Conservation (phyloP, 345 rosid genomes). For the Lepidium africanum region DNA sequence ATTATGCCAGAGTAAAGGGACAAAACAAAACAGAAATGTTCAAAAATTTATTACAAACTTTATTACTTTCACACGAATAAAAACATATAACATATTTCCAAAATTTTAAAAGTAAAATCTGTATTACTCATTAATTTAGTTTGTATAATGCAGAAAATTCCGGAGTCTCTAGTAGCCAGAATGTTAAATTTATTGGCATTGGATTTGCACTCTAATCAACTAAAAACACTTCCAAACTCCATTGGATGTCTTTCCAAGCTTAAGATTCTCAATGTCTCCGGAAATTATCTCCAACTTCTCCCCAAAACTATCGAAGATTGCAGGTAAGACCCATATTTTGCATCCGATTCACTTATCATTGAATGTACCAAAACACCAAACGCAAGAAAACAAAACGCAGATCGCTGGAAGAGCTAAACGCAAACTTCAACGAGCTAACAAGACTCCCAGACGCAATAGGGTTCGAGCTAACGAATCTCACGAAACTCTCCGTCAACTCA, state of each 20-base stretch:
- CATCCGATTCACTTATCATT: background rate
- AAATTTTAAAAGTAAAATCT: too few relatives aligned
- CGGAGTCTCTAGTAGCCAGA: conserved; percentile 78
- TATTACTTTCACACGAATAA: background rate
- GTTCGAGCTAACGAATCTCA: conserved; percentile 50
- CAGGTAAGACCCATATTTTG: conserved; percentile 36
- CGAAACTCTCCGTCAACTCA: conserved; percentile 59
- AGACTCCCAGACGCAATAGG: conserved; percentile 64
- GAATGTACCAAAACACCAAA: background rate
- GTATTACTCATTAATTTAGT: background rate
- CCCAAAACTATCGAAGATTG: conserved; percentile 76
- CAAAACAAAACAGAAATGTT: background rate
- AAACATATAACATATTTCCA: too few relatives aligned
- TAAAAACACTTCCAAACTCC: conserved; percentile 52
- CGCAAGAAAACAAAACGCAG: conserved; percentile 26
- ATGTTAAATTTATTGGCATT: conserved; percentile 58
- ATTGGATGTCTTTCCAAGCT: conserved; percentile 80
- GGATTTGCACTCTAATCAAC: conserved; percentile 49
- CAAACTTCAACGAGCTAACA: conserved; percentile 73
- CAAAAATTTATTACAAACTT: background rate
- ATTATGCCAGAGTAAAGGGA: background rate
- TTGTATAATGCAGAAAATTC: conserved; percentile 44
- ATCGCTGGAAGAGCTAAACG: conserved; percentile 70
- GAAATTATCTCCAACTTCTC: conserved; percentile 48
- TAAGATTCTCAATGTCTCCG: conserved; percentile 67